Evolutionary conservation across 768 basidiomycete genomes (phyloP).

Genomic region (Lactifluus hygrophoroides): DNA sequence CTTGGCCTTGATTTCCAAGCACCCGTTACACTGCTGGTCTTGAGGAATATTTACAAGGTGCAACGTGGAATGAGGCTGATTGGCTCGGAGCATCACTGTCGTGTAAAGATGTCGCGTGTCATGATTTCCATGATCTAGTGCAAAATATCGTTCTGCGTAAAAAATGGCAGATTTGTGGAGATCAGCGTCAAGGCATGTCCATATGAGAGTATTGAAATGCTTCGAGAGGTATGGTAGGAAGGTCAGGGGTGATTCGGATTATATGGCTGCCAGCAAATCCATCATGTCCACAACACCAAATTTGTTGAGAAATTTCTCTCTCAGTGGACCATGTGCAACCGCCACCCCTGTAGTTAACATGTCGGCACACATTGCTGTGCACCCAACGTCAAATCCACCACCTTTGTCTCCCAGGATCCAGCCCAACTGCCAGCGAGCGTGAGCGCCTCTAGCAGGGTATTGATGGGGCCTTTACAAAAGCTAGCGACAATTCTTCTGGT

Average conservation of each 20-base stretch:
- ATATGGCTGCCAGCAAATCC: slow-evolving; percentile 58
- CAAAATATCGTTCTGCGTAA: slow-evolving; percentile 79
- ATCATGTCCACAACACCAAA: slow-evolving; percentile 51
- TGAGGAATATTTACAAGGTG: slow-evolving; percentile 55
- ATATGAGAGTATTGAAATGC: slow-evolving; percentile 65
- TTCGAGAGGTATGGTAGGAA: slow-evolving; percentile 52
- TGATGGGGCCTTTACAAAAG: slow-evolving; percentile 35
- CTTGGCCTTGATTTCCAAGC: slow-evolving; percentile 69
- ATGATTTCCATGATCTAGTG: slow-evolving; percentile 62
- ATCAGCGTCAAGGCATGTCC: slow-evolving; percentile 78
- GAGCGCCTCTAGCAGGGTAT: slow-evolving; percentile 5
- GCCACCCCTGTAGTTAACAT: slow-evolving; percentile 28
- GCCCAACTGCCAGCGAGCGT: slow-evolving; percentile 11
- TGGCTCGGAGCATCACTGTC: slow-evolving; percentile 58
- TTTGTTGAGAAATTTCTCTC: slow-evolving; percentile 38
- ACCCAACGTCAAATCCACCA: slow-evolving; percentile 71
- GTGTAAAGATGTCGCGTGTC: slow-evolving; percentile 83
- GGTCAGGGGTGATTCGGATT: slow-evolving; percentile 42
- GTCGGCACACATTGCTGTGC: slow-evolving; percentile 66
- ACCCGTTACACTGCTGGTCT: slow-evolving; percentile 60
- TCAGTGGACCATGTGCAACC: slow-evolving; percentile 28
- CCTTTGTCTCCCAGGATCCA: slow-evolving; percentile 41
- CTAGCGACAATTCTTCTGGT: slow-evolving; percentile 74
- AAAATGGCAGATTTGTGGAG: slow-evolving; percentile 76
- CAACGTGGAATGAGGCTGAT: slow-evolving; percentile 68